Conservation (phyloP, 1,284 basidiomycete genomes). For the Ustilago crameri region DNA sequence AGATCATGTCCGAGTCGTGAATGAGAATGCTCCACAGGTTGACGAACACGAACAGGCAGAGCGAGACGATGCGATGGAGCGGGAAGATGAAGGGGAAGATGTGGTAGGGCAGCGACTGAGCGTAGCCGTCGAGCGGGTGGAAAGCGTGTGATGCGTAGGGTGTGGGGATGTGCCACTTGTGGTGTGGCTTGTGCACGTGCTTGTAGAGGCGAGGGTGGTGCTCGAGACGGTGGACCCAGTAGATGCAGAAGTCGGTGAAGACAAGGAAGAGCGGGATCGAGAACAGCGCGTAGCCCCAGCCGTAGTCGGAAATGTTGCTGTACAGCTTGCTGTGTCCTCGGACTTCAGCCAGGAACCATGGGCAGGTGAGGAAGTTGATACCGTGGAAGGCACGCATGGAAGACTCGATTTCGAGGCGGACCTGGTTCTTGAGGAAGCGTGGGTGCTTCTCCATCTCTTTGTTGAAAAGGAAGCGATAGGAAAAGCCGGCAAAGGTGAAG, state of each 20-base stretch:
- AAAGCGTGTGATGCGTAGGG: slow-evolving; percentile 97
- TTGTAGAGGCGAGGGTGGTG: slow-evolving; percentile 91
- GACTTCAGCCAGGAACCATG: slow-evolving; percentile 93
- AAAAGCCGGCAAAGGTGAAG: slow-evolving; percentile 81
- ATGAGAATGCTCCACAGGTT: slow-evolving; percentile 72
- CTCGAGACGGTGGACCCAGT: slow-evolving; percentile 92
- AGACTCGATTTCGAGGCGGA: slow-evolving; percentile 79
- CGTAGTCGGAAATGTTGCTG: slow-evolving; percentile 74
- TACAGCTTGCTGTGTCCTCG: slow-evolving; percentile 86
- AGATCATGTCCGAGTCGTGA: slow-evolving; percentile 99
- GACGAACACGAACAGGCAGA: slow-evolving; percentile 67
- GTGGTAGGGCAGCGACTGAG: slow-evolving; percentile 94
- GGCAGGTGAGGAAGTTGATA: slow-evolving; percentile 78
- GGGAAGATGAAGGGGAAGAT: slow-evolving; percentile 92
- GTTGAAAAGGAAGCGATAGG: slow-evolving; percentile 91
- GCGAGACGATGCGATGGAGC: slow-evolving; percentile 73
- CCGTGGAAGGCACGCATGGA: slow-evolving; percentile 82
- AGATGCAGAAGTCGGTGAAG: slow-evolving; percentile 91
- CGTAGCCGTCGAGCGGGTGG: slow-evolving; percentile 93
- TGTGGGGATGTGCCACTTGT: slow-evolving; percentile 98
- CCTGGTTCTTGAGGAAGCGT: slow-evolving; percentile 86
- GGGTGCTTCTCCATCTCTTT: slow-evolving; percentile 96
- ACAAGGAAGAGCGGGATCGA: slow-evolving; percentile 75
- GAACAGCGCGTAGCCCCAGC: slow-evolving; percentile 61
- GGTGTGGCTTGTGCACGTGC: slow-evolving; percentile 91